Percentiles rank a stretch among this genome's conserved stretches.
Evolutionary conservation across 176 grass and related monocot species (phyloP).

Genomic region (Aechmea fasciata): DNA sequence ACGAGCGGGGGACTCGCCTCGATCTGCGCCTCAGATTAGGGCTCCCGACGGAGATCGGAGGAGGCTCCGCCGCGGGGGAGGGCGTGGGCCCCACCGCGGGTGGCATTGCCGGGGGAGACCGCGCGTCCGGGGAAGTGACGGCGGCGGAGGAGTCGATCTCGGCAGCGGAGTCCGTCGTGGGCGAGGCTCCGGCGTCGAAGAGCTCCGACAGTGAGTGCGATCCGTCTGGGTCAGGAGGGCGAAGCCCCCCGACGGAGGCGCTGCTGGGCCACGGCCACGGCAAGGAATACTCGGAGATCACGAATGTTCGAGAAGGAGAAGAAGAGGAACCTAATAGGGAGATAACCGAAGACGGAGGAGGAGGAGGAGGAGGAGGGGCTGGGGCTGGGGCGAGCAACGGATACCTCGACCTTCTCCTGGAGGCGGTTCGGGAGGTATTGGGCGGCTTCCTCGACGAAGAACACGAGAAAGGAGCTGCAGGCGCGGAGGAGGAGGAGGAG

Average conservation of each 20-base stretch:
- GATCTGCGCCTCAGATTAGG: conserved; percentile 25
- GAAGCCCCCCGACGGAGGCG: conserved; percentile 14
- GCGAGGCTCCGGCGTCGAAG: not conserved
- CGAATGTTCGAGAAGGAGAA: not conserved
- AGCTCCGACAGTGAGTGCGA: not conserved
- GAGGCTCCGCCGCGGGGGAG: not conserved
- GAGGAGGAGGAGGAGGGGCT: not conserved
- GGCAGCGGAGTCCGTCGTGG: not conserved
- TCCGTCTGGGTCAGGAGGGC: not conserved
- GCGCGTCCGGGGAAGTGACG: not conserved
- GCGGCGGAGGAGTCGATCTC: not conserved
- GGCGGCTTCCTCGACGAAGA: conserved; percentile 14
- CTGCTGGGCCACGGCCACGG: not conserved
- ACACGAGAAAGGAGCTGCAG: not conserved
- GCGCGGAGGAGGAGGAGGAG: not conserved
- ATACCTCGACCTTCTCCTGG: conserved; percentile 7
- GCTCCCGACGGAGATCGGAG: conserved; percentile 3
- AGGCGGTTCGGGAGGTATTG: conserved; percentile 18
- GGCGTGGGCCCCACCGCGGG: not conserved
- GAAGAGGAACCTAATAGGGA: conserved; percentile 35
- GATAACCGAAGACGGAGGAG: conserved; percentile 8
- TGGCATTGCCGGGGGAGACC: not conserved
- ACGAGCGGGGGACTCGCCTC: conserved; percentile 1
- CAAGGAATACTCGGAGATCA: not conserved
- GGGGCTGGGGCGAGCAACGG: not conserved